Evolutionary conservation across 2,329 filamentous ascomycete genomes (phyloP).

Genomic region (Apiospora malaysiana): DNA sequence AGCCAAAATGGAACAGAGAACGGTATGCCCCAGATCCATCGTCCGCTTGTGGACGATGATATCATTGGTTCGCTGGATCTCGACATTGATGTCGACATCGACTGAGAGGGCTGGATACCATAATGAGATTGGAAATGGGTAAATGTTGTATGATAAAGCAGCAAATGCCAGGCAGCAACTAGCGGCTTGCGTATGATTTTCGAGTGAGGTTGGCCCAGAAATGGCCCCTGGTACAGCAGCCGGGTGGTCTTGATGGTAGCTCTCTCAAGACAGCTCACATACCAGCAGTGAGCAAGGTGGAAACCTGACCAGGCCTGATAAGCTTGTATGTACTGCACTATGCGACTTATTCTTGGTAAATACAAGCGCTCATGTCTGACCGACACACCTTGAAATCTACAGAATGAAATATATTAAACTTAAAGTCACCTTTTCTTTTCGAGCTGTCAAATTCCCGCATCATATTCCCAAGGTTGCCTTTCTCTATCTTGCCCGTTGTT

Average conservation of each 20-base stretch:
- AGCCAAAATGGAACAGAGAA: constrained; percentile 62
- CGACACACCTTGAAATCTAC: background rate
- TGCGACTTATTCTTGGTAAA: background rate
- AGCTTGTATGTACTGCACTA: background rate
- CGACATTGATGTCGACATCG: constrained; percentile 91
- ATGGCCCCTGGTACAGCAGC: background rate
- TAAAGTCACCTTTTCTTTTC: background rate
- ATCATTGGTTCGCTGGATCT: constrained; percentile 89
- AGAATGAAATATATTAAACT: background rate
- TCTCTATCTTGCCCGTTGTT: too few species aligned
- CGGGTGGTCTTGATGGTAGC: background rate
- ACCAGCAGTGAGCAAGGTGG: constrained; percentile 1
- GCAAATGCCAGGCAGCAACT: background rate
- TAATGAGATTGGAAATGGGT: background rate
- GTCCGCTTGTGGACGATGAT: constrained; percentile 87
- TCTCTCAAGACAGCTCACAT: background rate
- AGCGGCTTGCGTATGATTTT: background rate
- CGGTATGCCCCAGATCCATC: constrained; percentile 72
- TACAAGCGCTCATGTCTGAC: background rate
- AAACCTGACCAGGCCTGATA: background rate
- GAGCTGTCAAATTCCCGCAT: background rate
- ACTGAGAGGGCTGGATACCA: constrained; percentile 33
- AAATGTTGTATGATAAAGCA: background rate
- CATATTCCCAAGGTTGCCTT: too few species aligned
- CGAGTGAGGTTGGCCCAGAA: background rate